A percentile compares a stretch with the other conserved stretches of the same genome.
Conservation (phyloP, 495 filamentous ascomycete species). For the Aspergillus biplanus region DNA sequence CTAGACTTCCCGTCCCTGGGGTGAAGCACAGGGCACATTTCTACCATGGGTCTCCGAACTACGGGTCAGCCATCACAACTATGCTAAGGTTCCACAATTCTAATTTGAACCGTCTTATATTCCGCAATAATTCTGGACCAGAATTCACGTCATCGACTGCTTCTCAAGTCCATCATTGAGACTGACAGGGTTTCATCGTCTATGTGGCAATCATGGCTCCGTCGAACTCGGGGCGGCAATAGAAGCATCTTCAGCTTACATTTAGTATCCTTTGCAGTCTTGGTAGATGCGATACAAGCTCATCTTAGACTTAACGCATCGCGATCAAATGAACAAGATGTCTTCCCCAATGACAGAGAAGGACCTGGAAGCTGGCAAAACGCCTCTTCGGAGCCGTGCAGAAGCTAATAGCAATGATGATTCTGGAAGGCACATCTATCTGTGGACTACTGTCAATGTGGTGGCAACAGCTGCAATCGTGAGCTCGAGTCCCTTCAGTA, state of each 20-base stretch:
- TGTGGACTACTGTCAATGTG: not conserved
- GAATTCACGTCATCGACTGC: not conserved
- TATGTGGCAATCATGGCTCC: not conserved
- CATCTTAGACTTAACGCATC: not conserved
- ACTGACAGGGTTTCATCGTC: not conserved
- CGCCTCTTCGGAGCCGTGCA: not conserved
- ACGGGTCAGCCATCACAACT: too few species aligned
- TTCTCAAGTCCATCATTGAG: not conserved
- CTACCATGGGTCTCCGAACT: too few species aligned
- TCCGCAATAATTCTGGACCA: not conserved
- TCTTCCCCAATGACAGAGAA: not conserved
- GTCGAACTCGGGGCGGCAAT: not conserved
- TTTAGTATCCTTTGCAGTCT: not conserved
- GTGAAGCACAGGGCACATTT: too few species aligned
- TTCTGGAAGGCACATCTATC: not conserved
- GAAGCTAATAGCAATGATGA: not conserved
- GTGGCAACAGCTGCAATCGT: not conserved
- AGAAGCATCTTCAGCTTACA: not conserved
- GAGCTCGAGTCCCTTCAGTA: not conserved
- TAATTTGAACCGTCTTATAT: not conserved
- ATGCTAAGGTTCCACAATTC: too few species aligned
- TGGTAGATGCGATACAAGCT: not conserved
- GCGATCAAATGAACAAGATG: not conserved
- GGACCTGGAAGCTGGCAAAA: not conserved
- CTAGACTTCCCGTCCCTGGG: too few species aligned